Evolutionary conservation across 352 stramenopile species (phyloP), one percentile per base, ranked within the genome.

Genomic region (Peronospora farinosa): DNA sequence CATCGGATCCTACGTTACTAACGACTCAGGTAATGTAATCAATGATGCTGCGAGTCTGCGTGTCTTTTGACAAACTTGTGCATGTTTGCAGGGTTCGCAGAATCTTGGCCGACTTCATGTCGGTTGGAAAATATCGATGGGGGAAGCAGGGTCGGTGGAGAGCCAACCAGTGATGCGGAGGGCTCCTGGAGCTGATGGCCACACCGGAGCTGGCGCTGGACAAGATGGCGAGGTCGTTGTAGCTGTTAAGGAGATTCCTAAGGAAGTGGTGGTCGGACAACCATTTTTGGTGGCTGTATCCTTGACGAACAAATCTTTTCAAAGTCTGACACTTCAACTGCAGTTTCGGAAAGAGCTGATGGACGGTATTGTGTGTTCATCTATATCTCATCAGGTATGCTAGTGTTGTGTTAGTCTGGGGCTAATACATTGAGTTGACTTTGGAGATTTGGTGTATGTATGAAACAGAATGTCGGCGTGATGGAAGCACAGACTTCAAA

Each of bases 131-230:
- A 86, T 72, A 11, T 75, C 74, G 2, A 77, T 90, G 40, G 83
- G 83, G 0, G 83, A 94, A 64, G 75, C 83, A 17, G 83, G 83
- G 0, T 86, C 78, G 0, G 72, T 94, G 13, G 76, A 91, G 47
- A 94, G 80, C 25, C 80, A 92, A 52, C 75, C 77, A 5, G 74
- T 92, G 16, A 70, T 90, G 57, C 57, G 74, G 17, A 92, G 92
- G 52, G 50, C 40, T 21, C 32, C 45, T 33, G 62, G 39, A 5
- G 12, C 27, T 31, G 35, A 38, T 44, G 45, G 45, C 2, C 47
- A 57, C 21, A 11, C 25, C 12, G 33, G 23, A 13, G 40, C 27
- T 46, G 54, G 16, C 17, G 11, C 37, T 27, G 51, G 56, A 12
- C 49, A 54, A n/a, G 17, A 51, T 5, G 47, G 47, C 9, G 76